phyloP scores from a whole-genome alignment of 2,329 filamentous ascomycete species.

The Pseudogymnoascus sp. region DNA sequence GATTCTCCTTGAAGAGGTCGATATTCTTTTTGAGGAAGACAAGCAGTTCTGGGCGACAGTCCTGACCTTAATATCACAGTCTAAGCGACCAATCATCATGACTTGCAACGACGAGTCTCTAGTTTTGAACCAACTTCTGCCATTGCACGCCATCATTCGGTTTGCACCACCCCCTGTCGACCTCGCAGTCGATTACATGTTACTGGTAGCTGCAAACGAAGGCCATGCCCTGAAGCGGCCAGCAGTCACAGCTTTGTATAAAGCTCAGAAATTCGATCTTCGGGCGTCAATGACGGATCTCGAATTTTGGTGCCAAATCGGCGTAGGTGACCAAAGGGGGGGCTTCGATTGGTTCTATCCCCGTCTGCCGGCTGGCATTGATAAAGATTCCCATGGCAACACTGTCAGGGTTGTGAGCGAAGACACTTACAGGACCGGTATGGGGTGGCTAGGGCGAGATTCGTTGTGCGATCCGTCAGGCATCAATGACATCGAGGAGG shows the following conservation, averaged over 20 bases:
- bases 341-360: constrained; percentile 86
- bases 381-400: constrained; percentile 60
- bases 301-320: constrained; percentile 96
- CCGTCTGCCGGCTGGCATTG: constrained; percentile 64
- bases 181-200: constrained; percentile 69
- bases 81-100: constrained; percentile 86
- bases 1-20: constrained; percentile 88
- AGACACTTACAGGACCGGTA: constrained; percentile 66
- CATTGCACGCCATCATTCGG: constrained; percentile 77
- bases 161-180: constrained; percentile 59
- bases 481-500: constrained; percentile 46
- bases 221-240: constrained; percentile 69
- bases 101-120: constrained; percentile 89
- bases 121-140: constrained; percentile 67
- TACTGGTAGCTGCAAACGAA: constrained; percentile 79
- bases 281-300: constrained; percentile 76
- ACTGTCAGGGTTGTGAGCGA: constrained; percentile 72
- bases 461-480: constrained; percentile 34
- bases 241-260: constrained; percentile 63
- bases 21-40: constrained; percentile 90
- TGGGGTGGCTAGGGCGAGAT: constrained; percentile 70
- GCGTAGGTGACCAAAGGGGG: constrained; percentile 78
- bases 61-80: constrained; percentile 66
- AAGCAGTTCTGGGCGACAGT: constrained; percentile 90
- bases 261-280: constrained; percentile 62